These are phyloP conservation scores for Inosperma sp. DNA, from an alignment of 768 basidiomycete genomes.

Conservation along the genomic window DNA sequence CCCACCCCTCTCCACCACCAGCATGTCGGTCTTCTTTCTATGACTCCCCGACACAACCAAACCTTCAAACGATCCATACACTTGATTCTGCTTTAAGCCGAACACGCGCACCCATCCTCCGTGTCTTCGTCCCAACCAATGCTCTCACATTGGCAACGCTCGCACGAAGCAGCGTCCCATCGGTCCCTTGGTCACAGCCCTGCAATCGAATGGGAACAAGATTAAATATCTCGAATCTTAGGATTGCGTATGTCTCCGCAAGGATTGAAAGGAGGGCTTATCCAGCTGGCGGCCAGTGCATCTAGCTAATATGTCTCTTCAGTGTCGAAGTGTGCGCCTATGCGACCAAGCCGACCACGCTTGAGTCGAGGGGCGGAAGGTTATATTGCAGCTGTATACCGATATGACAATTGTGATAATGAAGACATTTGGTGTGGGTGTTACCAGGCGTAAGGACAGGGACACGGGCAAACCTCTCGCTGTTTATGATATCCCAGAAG, in stretches of 20 bases:
- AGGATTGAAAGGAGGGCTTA: constrained; percentile 76
- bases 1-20: background rate
- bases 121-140: constrained; percentile 52
- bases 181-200: constrained; percentile 89
- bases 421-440: constrained; percentile 82
- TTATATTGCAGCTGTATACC: constrained; percentile 98
- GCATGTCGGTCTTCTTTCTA: no score
- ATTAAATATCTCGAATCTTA: constrained; percentile 75
- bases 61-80: background rate
- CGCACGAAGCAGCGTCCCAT: constrained; percentile 99
- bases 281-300: constrained; percentile 88
- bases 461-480: constrained; percentile 59
- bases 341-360: constrained; percentile 72
- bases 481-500: constrained; percentile 83
- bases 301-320: constrained; percentile 99
- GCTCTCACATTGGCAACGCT: constrained; percentile 95
- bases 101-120: constrained; percentile 65
- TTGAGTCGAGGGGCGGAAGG: constrained; percentile 92
- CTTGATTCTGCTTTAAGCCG: constrained; percentile 45
- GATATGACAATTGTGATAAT: constrained; percentile 99
- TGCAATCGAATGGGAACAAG: constrained; percentile 71
- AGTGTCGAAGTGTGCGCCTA: constrained; percentile 97
- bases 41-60: background rate
- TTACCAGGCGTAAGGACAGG: constrained; percentile 59
- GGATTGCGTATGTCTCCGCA: constrained; percentile 81